phyloP scores from a whole-genome alignment of 2,329 filamentous ascomycete species.

The Ambrosiella cleistominuta region DNA sequence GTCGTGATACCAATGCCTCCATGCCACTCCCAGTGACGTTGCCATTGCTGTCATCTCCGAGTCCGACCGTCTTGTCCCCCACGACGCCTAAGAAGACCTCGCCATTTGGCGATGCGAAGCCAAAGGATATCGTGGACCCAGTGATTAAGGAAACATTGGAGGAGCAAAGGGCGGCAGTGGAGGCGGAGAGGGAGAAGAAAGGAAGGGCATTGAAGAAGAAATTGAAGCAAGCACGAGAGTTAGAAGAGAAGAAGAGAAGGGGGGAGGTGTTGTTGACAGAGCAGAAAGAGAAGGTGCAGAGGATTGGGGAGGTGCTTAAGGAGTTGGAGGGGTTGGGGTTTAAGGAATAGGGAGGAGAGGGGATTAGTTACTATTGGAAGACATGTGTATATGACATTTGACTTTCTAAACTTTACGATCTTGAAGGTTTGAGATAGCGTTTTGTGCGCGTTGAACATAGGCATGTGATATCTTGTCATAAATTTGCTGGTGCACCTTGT shows the following conservation, averaged over 20 bases:
- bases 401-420: background rate
- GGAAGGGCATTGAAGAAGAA: constrained; percentile 87
- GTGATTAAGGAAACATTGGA: constrained; percentile 51
- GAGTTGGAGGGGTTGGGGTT: constrained; percentile 77
- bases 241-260: constrained; percentile 78
- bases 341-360: background rate
- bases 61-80: background rate
- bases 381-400: background rate
- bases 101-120: background rate
- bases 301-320: constrained; percentile 82
- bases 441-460: no score
- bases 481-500: no score
- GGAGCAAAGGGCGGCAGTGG: constrained; percentile 46
- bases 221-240: constrained; percentile 76
- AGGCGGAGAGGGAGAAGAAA: constrained; percentile 56
- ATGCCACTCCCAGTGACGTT: background rate
- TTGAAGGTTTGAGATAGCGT: no score
- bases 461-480: no score
- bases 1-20: background rate
- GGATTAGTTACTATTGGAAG: no score
- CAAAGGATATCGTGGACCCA: background rate
- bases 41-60: background rate
- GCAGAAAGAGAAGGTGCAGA: constrained; percentile 94
- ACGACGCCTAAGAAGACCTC: background rate
- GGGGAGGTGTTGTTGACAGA: constrained; percentile 74